These are phyloP conservation scores for Saussurea involucrata DNA, from an alignment of 129 eudicot genomes.

Conservation along the genomic window DNA sequence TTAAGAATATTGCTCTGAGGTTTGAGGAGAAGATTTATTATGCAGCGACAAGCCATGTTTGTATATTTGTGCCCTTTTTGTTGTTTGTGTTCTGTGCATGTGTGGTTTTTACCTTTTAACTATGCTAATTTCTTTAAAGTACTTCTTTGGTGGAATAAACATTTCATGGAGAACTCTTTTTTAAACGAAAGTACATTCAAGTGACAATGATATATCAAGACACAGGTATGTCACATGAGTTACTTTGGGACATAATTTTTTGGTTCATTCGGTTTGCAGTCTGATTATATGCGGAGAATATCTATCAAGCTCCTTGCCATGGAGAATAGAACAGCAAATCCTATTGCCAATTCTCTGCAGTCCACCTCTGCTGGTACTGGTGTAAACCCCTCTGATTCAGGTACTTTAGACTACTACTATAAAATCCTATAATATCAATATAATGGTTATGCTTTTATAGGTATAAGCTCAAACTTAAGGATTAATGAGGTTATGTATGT, in stretches of 20 bases:
- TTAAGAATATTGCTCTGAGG: constrained; percentile 43
- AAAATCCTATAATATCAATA: neutral
- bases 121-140: neutral
- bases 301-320: constrained; percentile 47
- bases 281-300: constrained; percentile 53
- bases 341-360: constrained; percentile 34
- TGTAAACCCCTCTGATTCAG: constrained; percentile 50
- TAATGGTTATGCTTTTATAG: neutral
- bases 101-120: neutral
- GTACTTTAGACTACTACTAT: constrained; percentile 15
- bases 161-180: neutral
- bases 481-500: no score
- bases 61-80: neutral
- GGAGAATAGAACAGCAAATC: constrained; percentile 47
- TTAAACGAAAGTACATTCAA: neutral
- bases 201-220: neutral
- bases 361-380: constrained; percentile 33
- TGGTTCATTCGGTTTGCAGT: constrained; percentile 35
- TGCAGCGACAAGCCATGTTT: constrained; percentile 57
- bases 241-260: neutral
- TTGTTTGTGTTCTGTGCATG: constrained; percentile 1
- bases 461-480: neutral
- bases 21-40: constrained; percentile 57
- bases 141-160: neutral
- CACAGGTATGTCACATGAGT: neutral